Percentiles rank a stretch among this genome's conserved stretches.
These are phyloP conservation scores for Halenospora varia DNA, from an alignment of 495 filamentous ascomycete genomes.

Conservation along the genomic window DNA sequence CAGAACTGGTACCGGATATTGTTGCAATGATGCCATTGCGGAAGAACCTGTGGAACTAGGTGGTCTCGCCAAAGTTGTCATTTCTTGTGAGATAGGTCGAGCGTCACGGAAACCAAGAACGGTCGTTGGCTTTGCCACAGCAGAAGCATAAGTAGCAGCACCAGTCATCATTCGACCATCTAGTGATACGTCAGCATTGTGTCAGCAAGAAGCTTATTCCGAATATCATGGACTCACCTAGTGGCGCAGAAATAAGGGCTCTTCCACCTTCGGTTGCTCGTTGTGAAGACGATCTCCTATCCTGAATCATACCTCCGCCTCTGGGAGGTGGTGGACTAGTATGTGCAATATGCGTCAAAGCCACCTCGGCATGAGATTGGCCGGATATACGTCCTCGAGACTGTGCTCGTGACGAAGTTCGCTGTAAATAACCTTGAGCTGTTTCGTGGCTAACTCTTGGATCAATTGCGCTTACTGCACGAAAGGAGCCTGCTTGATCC, in stretches of 20 bases:
- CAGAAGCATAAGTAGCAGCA: slow-evolving; percentile 21
- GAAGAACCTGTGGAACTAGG: slow-evolving; percentile 1
- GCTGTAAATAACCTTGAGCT: slow-evolving; percentile 31
- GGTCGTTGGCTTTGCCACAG: slow-evolving; percentile 12
- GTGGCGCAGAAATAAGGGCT: too few species aligned
- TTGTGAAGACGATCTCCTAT: slow-evolving; percentile 9
- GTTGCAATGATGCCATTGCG: slow-evolving; percentile 18
- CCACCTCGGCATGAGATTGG: slow-evolving; percentile 20
- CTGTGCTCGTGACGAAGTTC: slow-evolving; percentile 27
- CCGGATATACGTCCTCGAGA: slow-evolving; percentile 31
- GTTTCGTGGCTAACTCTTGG: slow-evolving; percentile 35
- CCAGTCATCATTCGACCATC: slow-evolving; percentile 13
- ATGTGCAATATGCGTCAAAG: slow-evolving; percentile 19
- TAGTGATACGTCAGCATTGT: too few species aligned
- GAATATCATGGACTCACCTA: too few species aligned
- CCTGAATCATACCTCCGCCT: slow-evolving; percentile 22
- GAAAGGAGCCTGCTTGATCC: slow-evolving; percentile 45
- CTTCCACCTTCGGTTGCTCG: slow-evolving; percentile 1
- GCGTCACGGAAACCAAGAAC: slow-evolving; percentile 6
- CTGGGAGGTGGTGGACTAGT: slow-evolving; percentile 20
- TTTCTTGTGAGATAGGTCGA: neutral
- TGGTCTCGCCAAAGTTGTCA: neutral
- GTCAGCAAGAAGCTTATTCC: too few species aligned
- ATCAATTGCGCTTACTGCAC: slow-evolving; percentile 37
- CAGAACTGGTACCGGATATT: slow-evolving; percentile 8